Evolutionary conservation across 805 yeast species (phyloP).

Genomic region (Kockiozyma suomiensis): DNA sequence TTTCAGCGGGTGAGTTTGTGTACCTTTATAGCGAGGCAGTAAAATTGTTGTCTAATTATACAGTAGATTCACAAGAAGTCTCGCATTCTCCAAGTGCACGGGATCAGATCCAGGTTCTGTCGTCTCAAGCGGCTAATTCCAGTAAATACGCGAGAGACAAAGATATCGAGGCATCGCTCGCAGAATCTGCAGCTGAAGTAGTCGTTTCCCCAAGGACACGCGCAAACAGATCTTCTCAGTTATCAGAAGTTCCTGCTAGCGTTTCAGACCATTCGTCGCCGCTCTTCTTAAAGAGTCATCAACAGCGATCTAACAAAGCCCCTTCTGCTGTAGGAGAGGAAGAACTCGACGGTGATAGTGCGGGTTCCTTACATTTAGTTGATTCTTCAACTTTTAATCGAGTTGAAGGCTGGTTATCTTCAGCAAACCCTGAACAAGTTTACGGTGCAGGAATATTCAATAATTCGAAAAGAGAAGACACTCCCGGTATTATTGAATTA

Average conservation of each 20-base stretch:
- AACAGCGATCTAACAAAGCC: not conserved
- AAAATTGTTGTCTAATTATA: not conserved
- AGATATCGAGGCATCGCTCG: no score
- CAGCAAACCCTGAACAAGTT: not conserved
- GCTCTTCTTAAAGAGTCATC: not conserved
- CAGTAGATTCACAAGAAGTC: no score
- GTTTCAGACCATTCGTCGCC: not conserved
- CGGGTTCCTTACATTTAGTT: not conserved
- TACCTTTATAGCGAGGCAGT: not conserved
- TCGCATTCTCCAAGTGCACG: not conserved
- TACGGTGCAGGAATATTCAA: no score
- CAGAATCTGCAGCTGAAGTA: not conserved
- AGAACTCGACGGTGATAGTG: not conserved
- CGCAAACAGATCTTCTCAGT: not conserved
- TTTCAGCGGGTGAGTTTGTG: not conserved
- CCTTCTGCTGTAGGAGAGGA: not conserved
- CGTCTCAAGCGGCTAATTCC: not conserved
- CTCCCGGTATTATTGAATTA: no score
- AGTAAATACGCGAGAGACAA: not conserved
- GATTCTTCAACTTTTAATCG: not conserved
- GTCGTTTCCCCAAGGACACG: not conserved
- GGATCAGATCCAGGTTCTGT: conserved; percentile 1
- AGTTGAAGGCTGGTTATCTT: conserved; percentile 10
- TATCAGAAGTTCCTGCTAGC: conserved; percentile 5
- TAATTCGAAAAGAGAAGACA: no score